Base-by-base conservation (phyloP, 1,284 basidiomycete species). In the Rhizoctonia solani region DNA sequence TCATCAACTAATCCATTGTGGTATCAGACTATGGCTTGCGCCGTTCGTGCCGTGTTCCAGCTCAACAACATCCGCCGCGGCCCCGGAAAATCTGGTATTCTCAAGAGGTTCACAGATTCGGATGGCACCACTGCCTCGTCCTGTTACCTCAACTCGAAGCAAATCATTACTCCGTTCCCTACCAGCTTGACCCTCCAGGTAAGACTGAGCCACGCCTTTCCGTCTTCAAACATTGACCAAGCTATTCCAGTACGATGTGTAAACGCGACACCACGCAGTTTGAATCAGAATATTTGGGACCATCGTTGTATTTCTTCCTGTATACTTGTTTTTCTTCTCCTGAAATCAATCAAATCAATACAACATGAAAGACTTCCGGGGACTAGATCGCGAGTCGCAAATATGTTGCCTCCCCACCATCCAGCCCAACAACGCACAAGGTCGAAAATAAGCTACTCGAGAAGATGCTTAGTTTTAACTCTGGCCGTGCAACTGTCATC, bases 1-100 rank as follows among this genome's bases (percentile, higher is more conserved):
- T 46, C 13, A 46, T n/a, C 44, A 46, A 11, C 8, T 39, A 16
- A 46, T 5, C 19, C 21, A 46, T 46, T 11, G 6, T 66, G 23
- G 27, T 63, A 16, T 54, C n/a, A 81, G 77, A 79, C 81, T 68
- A 77, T 84, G 68, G 76, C 76, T 2, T 76, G 81, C 67, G 81
- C 81, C 13, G 75, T 87, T 6, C 79, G 80, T 4, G 81, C 79
- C 4, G 77, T 87, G 25, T 82, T 85, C 72, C 77, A 78, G 44
- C 77, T 83, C 55, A 75, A 78, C 39, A 81, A 83, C 49, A 49
- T 89, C 21, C 76, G 78, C 19, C 83, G 85, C 44, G 85, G 81
- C 1, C 83, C 85, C 0, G 83, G 81, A 0, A 72, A 78, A 37
- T 82, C 83, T 1, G 87, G 87, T 3, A 70, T 70, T 14, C 81